Conservation (phyloP, 345 rosid species). For the Trapa incisa region DNA sequence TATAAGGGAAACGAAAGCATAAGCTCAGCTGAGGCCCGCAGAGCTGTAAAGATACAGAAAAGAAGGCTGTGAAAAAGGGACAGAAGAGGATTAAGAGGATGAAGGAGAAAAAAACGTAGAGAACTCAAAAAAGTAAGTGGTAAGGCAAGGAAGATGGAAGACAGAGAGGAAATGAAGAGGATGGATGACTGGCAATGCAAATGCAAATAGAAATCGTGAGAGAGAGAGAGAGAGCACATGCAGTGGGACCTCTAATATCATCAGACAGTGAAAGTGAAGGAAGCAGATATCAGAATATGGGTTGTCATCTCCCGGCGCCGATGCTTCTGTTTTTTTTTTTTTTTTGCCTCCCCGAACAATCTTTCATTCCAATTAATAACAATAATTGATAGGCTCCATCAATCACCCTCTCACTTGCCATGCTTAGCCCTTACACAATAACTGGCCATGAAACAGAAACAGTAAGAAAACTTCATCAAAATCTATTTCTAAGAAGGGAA, state of each 20-base stretch:
- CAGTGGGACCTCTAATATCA: slow-evolving; percentile 3
- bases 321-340: no score
- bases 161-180: not conserved
- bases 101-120: not conserved
- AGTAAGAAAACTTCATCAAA: no score
- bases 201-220: not conserved
- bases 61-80: not conserved
- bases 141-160: slow-evolving; percentile 4
- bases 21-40: not conserved
- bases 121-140: not conserved
- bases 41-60: not conserved
- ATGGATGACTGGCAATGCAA: slow-evolving; percentile 1
- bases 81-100: slow-evolving; percentile 1
- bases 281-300: not conserved
- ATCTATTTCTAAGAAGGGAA: no score
- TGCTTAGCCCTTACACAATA: no score
- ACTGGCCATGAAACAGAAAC: no score
- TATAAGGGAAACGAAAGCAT: not conserved
- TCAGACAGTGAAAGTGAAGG: not conserved
- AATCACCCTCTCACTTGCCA: no score
- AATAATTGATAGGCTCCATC: no score
- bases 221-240: slow-evolving; percentile 5
- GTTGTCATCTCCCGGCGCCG: not conserved
- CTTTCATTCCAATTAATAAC: no score
- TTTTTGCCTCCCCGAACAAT: not conserved